Evolutionary conservation across 1,284 basidiomycete species (phyloP), one percentile per base, ranked within the genome.

Genomic region (Cryptococcus sp.): DNA sequence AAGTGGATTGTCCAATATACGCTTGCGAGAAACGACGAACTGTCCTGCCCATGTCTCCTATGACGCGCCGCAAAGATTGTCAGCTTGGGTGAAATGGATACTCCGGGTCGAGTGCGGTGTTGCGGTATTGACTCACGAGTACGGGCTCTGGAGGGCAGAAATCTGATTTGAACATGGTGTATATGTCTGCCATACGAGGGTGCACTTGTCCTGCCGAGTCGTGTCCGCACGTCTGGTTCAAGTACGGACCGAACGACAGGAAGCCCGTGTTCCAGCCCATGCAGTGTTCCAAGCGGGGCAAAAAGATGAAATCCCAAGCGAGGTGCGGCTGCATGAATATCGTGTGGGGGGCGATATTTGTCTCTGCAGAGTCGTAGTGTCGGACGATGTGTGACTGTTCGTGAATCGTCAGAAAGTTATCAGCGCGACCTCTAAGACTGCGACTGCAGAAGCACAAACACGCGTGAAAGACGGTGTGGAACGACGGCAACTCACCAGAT

Each of bases 241-340:
- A 53, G 48, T 77, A 76, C 23, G 75, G 74, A 1, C 77, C 75
- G 55, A 78, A 68, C 2, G 69, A 72, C 22, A 77, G 44, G 57
- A 79, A 80, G 0, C 76, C 78, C 0, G 72, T 75, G 2, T 59
- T 50, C 10, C 57, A 39, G 1, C 42, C 22, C 10, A 77, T 47
- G 15, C 67, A 46, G 5, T 48, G 59, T 27, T 70, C 52, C 10
- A 80, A 50, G 0, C 77, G 70, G 1, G 76, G 73, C n/a, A 60
- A 31, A 19, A 75, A 71, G 39, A 76, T 62, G 68, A 68, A 73
- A 31, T 73, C 57, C 78, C 77, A 79, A 0, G 77, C 77, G 17
- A 79, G 47, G 41, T 80, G 77, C 5, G 78, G 77, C 61, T 78
- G 76, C 47, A 78, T 64, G 59, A 78, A 77, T 31, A 76, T 66